phyloP scores from a whole-genome alignment of 192 early-diverging fungal species.

The Phlyctochytrium arcticum region DNA sequence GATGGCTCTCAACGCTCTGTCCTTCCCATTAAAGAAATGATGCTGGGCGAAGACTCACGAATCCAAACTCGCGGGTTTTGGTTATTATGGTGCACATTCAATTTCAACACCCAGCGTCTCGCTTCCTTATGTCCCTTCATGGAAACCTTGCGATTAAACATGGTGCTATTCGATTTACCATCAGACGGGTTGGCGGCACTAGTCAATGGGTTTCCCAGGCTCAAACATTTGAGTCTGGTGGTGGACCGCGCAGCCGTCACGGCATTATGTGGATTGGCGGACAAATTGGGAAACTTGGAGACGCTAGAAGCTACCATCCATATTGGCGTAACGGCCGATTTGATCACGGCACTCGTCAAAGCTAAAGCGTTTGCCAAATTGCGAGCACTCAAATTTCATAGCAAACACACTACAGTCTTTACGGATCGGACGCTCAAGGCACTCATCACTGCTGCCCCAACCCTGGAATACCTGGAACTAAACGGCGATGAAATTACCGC shows the following conservation, averaged over 20 bases:
- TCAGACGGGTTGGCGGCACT: constrained; percentile 28
- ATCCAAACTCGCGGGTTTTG: constrained; percentile 49
- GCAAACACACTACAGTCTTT: constrained; percentile 44
- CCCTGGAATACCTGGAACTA: constrained; percentile 41
- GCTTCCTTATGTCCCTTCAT: constrained; percentile 37
- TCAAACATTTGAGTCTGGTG: constrained; percentile 37
- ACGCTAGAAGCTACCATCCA: constrained; percentile 43
- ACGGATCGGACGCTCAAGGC: constrained; percentile 18
- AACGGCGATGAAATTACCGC: constrained; percentile 37
- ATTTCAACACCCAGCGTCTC: constrained; percentile 35
- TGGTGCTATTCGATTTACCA: constrained; percentile 46
- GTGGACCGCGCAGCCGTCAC: constrained; percentile 33
- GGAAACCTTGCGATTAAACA: constrained; percentile 44
- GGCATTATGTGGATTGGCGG: constrained; percentile 23
- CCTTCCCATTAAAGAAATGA: constrained; percentile 31
- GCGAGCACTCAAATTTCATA: constrained; percentile 44
- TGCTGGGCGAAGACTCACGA: constrained; percentile 45
- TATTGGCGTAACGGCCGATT: constrained; percentile 38
- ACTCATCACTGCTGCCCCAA: constrained; percentile 13
- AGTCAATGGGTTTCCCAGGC: constrained; percentile 11
- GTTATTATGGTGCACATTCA: constrained; percentile 48
- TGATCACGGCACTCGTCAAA: constrained; percentile 18
- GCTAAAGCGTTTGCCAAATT: constrained; percentile 19
- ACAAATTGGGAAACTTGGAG: constrained; percentile 22
- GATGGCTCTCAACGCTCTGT: constrained; percentile 14